phyloP scores from a whole-genome alignment of 768 basidiomycete genomes.

The Auriscalpium microsporum region DNA sequence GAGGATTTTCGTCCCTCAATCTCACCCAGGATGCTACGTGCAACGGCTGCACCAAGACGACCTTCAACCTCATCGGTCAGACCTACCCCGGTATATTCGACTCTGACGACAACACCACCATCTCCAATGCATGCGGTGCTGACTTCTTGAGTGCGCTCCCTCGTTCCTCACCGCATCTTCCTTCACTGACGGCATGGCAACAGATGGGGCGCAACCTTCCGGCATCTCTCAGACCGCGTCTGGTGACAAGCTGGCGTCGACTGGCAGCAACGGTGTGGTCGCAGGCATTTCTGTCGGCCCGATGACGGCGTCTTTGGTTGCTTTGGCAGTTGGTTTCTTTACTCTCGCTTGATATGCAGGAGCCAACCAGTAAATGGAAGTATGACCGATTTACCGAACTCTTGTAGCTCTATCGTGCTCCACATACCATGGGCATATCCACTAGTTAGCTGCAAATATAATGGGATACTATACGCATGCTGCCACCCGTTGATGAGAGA shows the following conservation, averaged over 20 bases:
- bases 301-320: not conserved
- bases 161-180: not conserved
- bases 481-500: no score
- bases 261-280: not conserved
- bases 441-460: no score
- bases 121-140: conserved; percentile 22
- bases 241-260: not conserved
- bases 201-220: conserved; percentile 22
- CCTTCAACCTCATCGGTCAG: conserved; percentile 20
- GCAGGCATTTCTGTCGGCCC: not conserved
- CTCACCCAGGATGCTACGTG: conserved; percentile 21
- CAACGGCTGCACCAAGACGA: conserved; percentile 26
- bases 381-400: no score
- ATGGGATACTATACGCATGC: no score
- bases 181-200: not conserved
- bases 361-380: no score
- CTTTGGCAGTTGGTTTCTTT: not conserved
- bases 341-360: not conserved
- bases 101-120: conserved; percentile 7
- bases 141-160: conserved; percentile 22
- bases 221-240: conserved; percentile 19
- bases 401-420: no score
- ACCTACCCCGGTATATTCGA: conserved; percentile 17
- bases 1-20: conserved; percentile 8
- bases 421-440: no score